Percentiles rank a stretch among this genome's conserved stretches.
phyloP scores from a whole-genome alignment of 2,329 filamentous ascomycete genomes.

The Penicillium sp. region DNA sequence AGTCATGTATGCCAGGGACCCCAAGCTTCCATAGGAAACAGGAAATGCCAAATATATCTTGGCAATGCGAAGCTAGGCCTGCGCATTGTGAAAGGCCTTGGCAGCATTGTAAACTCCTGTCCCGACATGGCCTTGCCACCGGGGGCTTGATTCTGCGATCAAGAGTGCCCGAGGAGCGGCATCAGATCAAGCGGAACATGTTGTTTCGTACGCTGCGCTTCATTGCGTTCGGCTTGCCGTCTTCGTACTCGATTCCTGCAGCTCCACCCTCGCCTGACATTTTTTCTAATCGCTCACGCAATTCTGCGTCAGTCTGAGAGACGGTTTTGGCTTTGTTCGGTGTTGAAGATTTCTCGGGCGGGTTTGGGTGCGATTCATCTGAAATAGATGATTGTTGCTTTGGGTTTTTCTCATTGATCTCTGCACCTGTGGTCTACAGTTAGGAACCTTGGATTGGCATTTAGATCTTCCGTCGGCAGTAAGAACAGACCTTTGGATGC shows the following conservation, averaged over 20 bases:
- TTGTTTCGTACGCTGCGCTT: constrained; percentile 72
- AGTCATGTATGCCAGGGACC: too few species aligned
- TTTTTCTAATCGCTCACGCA: constrained; percentile 63
- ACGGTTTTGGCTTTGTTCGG: constrained; percentile 53
- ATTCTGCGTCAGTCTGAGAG: constrained; percentile 64
- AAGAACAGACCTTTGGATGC: constrained; percentile 7
- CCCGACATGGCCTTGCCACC: too few species aligned
- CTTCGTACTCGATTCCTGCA: constrained; percentile 70
- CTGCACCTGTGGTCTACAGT: too few species aligned
- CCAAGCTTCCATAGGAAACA: too few species aligned
- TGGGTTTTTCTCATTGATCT: too few species aligned
- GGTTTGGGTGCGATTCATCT: constrained; percentile 1
- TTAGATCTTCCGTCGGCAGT: not conserved
- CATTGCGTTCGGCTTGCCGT: constrained; percentile 68
- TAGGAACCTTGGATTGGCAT: too few species aligned
- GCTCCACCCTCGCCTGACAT: constrained; percentile 68
- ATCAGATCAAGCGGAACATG: constrained; percentile 68
- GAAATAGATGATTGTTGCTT: not conserved
- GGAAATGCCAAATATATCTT: too few species aligned
- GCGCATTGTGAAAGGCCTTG: too few species aligned
- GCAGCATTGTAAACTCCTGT: too few species aligned
- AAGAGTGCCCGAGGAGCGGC: not conserved
- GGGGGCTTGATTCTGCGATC: not conserved
- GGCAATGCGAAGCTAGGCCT: too few species aligned
- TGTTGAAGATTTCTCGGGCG: constrained; percentile 9